Evolutionary conservation across 1,139 yeast genomes (phyloP), one percentile per base, ranked within the genome.

Genomic region (Pneumocystis sp.): DNA sequence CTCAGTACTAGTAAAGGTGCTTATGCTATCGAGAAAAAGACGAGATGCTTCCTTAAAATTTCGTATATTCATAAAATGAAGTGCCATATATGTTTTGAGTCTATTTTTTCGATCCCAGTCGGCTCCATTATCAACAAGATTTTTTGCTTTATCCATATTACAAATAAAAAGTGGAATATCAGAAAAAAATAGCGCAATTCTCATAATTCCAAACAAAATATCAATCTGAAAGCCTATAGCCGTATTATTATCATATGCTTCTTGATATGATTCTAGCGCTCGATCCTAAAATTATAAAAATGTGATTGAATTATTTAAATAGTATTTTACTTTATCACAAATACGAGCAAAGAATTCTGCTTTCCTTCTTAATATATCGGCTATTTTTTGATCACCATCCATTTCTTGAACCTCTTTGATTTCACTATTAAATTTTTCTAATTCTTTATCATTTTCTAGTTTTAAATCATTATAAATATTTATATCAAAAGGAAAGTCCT

Each of bases 91-190:
- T 7, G 97, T 89, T 78, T 95, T 93, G 79, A 83, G 89, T 71
- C 96, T 81, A 78, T 95, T 93, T 73, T 96, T 85, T 76, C 98
- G 88, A 77, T 95, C 98, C 98, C 99, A 93, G 75, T 93, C 99
- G 67, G 98, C 98, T 64, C 98, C 98, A 73, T 89, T 87, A 72
- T 93, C 98, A 72, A 93, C 89, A 73, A 89, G 71, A 8, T 67
- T 65, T 21, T 87, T 84, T 59, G 86, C 84, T 70, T 85, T 85
- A 66, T 87, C 95, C 72, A 95, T 81, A 73, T 86, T 85, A 72
- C 85, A 84, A 67, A 85, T 82, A 61, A 88, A 87, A 70, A 83
- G 83, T 17, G 78, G 77, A 73, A 84, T 85, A 77, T 93, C 96
- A 73, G 85, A 85, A 75, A 83, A 93, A 76, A 93, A 91, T 73